Conservation (phyloP, 2,329 filamentous ascomycete species). For the Botrytis fabae region DNA sequence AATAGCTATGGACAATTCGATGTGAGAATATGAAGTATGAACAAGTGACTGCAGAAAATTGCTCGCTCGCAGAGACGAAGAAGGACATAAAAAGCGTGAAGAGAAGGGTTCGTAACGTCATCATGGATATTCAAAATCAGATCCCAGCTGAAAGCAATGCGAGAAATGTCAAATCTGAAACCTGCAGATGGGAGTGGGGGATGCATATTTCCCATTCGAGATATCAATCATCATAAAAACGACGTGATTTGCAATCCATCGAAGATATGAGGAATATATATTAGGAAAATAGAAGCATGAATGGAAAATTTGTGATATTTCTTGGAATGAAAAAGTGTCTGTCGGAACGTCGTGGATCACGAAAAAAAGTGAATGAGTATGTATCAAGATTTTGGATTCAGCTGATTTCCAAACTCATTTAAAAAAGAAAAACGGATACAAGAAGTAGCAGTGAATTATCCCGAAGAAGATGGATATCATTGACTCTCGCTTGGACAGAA, state of each 20-base stretch:
- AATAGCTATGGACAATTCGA: not conserved
- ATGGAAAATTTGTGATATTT: not conserved
- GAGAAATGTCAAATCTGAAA: not conserved
- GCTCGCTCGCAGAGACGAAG: not conserved
- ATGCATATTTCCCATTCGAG: not conserved
- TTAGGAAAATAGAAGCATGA: not conserved
- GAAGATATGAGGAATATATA: no score
- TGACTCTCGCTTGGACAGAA: not conserved
- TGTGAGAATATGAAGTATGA: not conserved
- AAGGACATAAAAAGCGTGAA: not conserved
- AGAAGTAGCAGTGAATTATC: no score
- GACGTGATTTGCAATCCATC: no score
- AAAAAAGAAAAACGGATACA: no score
- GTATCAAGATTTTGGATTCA: no score
- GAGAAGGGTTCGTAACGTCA: not conserved
- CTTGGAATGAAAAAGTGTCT: not conserved
- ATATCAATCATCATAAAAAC: not conserved
- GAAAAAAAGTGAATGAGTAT: no score
- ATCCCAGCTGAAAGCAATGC: not conserved
- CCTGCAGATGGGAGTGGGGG: not conserved
- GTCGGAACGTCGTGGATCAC: not conserved
- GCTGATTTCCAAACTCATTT: no score
- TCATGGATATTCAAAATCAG: not conserved
- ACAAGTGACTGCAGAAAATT: not conserved
- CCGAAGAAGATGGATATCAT: not conserved